Conservation (phyloP, 192 early-diverging fungal species). For the Gonapodya prolifera region DNA sequence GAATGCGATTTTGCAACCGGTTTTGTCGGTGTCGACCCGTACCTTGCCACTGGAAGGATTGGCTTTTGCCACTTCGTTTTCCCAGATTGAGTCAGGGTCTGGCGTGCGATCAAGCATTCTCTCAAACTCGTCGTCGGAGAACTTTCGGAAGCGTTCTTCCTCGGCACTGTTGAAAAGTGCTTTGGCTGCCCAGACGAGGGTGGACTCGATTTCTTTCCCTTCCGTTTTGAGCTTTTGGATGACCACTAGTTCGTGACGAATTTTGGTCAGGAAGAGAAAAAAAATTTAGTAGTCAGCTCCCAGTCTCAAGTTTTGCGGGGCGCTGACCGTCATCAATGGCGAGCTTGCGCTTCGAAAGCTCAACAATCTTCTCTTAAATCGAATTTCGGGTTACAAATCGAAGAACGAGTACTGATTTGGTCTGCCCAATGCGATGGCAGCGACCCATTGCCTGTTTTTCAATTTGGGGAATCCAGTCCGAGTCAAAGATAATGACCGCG, state of each 20-base stretch:
- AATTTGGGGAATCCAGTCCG: not conserved
- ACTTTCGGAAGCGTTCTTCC: not conserved
- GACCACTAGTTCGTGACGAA: not conserved
- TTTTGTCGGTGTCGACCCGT: no score
- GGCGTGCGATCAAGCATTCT: not conserved
- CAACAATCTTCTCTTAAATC: not conserved
- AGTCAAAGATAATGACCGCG: conserved; percentile 54
- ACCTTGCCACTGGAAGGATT: not conserved
- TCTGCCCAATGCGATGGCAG: not conserved
- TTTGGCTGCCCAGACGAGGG: not conserved
- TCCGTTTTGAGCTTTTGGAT: not conserved
- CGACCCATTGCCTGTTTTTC: not conserved
- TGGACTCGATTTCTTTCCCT: not conserved
- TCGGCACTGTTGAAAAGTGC: not conserved
- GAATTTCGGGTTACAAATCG: not conserved
- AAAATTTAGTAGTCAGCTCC: not conserved
- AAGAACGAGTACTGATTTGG: not conserved
- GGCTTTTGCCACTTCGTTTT: not conserved
- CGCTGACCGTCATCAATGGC: not conserved
- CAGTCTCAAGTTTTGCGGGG: not conserved
- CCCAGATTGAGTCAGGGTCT: not conserved
- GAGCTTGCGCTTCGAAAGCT: not conserved
- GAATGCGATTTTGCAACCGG: no score
- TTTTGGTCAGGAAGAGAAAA: not conserved
- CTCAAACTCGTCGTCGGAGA: not conserved